Conservation (phyloP, 148 eudicot genomes). For the Oxyria digyna region DNA sequence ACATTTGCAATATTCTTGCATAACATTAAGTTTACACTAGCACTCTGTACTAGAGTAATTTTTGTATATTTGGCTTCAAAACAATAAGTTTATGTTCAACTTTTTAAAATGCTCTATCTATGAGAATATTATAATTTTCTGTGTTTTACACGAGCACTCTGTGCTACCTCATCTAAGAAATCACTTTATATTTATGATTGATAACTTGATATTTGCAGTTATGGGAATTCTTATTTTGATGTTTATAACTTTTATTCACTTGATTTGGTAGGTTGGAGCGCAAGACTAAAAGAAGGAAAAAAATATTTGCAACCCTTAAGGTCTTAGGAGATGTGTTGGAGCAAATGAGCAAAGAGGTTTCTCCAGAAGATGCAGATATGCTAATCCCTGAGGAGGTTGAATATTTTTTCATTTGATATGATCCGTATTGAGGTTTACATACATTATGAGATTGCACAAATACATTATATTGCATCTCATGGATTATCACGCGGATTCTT, state of each 20-base stretch:
- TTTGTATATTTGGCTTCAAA: background rate
- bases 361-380: conserved; percentile 84
- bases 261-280: conserved; percentile 57
- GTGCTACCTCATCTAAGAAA: background rate
- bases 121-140: background rate
- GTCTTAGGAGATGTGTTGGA: conserved; percentile 79
- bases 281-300: conserved; percentile 77
- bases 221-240: conserved; percentile 1
- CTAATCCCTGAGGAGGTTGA: conserved; percentile 84
- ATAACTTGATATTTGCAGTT: background rate
- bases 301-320: conserved; percentile 83
- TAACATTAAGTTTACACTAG: too few species aligned
- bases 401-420: background rate
- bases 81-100: background rate
- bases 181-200: background rate
- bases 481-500: background rate
- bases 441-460: background rate
- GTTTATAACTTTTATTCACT: background rate
- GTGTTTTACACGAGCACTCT: background rate
- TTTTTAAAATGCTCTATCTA: background rate
- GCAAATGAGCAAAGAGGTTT: conserved; percentile 74
- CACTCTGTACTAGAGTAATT: too few species aligned
- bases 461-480: background rate
- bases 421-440: background rate
- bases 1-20: background rate